Percentiles rank a stretch among this genome's conserved stretches.
Conservation (phyloP, 2,329 filamentous ascomycete species). For the Sporothrix brunneoviolacea region DNA sequence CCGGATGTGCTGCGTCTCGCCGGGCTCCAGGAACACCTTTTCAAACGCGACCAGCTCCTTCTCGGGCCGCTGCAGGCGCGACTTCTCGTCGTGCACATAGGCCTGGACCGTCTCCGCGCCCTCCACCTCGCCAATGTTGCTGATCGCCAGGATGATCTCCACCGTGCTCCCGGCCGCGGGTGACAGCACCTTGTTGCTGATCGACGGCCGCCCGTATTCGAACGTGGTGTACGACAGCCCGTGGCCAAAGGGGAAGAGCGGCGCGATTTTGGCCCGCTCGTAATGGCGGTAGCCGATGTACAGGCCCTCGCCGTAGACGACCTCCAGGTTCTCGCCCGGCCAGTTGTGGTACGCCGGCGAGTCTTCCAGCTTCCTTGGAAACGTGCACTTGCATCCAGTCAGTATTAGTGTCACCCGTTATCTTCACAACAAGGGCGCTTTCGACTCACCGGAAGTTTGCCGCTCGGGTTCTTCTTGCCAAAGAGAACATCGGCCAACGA, state of each 20-base stretch:
- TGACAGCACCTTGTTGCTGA: slow-evolving; percentile 36
- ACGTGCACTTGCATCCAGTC: slow-evolving; percentile 45
- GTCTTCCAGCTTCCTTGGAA: slow-evolving; percentile 57
- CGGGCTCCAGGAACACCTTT: slow-evolving; percentile 53
- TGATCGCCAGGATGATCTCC: slow-evolving; percentile 41
- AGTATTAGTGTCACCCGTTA: background rate
- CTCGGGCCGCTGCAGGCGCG: slow-evolving; percentile 56
- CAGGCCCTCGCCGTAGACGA: slow-evolving; percentile 65
- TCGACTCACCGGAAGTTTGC: slow-evolving; percentile 64
- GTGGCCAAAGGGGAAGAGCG: slow-evolving; percentile 66
- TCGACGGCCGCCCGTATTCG: slow-evolving; percentile 44
- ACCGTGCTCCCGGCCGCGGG: slow-evolving; percentile 27
- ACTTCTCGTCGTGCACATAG: slow-evolving; percentile 59
- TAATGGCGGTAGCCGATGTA: slow-evolving; percentile 70
- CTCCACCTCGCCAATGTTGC: slow-evolving; percentile 47
- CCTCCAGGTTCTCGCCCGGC: slow-evolving; percentile 62
- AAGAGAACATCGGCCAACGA: slow-evolving; percentile 61
- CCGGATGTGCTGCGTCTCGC: slow-evolving; percentile 45
- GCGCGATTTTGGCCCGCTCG: slow-evolving; percentile 52
- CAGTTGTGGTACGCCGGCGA: slow-evolving; percentile 68
- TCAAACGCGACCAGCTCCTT: slow-evolving; percentile 67
- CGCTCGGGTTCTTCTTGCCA: slow-evolving; percentile 57
- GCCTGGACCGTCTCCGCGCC: slow-evolving; percentile 62
- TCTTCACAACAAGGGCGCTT: too few relatives aligned
- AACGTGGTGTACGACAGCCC: slow-evolving; percentile 69